Conservation (phyloP, 352 stramenopile genomes). For the Pythium dissotocum region DNA sequence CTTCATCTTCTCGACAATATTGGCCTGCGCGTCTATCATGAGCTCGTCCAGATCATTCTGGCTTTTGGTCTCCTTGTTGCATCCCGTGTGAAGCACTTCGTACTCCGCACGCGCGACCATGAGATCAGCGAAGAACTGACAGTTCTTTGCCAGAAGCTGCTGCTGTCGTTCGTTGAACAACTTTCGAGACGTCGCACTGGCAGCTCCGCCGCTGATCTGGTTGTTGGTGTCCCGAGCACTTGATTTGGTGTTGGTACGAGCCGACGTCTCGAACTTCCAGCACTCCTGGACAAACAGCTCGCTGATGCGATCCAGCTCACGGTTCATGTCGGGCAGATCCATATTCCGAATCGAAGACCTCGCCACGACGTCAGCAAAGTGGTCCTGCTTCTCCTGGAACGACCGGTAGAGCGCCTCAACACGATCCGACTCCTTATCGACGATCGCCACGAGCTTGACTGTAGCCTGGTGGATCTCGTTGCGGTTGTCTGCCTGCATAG, state of each 20-base stretch:
- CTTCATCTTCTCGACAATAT: constrained; percentile 74
- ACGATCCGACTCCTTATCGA: constrained; percentile 81
- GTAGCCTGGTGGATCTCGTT: constrained; percentile 72
- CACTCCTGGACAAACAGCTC: constrained; percentile 82
- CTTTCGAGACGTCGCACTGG: constrained; percentile 40
- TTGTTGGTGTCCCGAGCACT: constrained; percentile 49
- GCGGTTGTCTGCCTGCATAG: constrained; percentile 68
- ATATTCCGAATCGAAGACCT: constrained; percentile 84
- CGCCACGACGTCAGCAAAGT: constrained; percentile 76
- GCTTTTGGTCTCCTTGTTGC: constrained; percentile 56
- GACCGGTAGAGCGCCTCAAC: constrained; percentile 79
- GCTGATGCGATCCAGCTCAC: constrained; percentile 75
- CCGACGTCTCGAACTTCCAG: constrained; percentile 88
- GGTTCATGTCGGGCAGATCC: constrained; percentile 76
- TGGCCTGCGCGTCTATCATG: constrained; percentile 65
- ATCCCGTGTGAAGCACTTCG: constrained; percentile 65
- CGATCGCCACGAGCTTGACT: constrained; percentile 59
- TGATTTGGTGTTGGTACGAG: constrained; percentile 52
- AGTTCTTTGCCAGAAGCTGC: constrained; percentile 73
- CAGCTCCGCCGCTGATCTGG: constrained; percentile 25
- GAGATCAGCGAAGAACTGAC: constrained; percentile 80
- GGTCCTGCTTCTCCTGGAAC: constrained; percentile 81
- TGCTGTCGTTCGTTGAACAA: constrained; percentile 84
- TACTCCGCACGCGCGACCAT: constrained; percentile 77
- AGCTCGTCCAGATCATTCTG: constrained; percentile 36